Evolutionary conservation across 208 protist genomes (phyloP).

Genomic region (Crithidia bombi): DNA sequence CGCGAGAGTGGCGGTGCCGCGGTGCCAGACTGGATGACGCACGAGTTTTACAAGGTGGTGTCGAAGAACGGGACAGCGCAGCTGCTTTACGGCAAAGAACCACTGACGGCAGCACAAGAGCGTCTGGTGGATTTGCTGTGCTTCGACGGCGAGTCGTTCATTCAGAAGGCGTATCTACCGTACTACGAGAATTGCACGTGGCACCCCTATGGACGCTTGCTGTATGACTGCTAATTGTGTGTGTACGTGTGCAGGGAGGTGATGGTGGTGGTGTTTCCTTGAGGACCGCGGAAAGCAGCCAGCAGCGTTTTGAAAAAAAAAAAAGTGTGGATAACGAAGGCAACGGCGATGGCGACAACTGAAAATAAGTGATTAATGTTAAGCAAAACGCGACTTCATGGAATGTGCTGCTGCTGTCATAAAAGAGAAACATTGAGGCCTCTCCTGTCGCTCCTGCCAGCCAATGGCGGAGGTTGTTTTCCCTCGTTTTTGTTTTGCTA

Average conservation of each 20-base stretch:
- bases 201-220: conserved; percentile 33
- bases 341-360: too few relatives aligned
- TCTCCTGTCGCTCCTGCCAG: too few relatives aligned
- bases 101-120: conserved; percentile 21
- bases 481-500: too few relatives aligned
- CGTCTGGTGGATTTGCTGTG: conserved; percentile 27
- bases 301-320: too few relatives aligned
- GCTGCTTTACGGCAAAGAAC: conserved; percentile 22
- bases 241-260: too few relatives aligned
- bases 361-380: too few relatives aligned
- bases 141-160: conserved; percentile 30
- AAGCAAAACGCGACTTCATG: too few relatives aligned
- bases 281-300: too few relatives aligned
- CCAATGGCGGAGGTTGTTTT: too few relatives aligned
- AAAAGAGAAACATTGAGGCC: too few relatives aligned
- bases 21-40: conserved; percentile 15
- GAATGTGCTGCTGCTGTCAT: too few relatives aligned
- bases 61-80: conserved; percentile 25
- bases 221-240: conserved; percentile 33
- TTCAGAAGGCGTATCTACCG: conserved; percentile 26
- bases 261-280: not conserved
- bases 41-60: conserved; percentile 10
- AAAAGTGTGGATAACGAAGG: too few relatives aligned
- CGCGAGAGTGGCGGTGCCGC: conserved; percentile 5
- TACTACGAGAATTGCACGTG: conserved; percentile 41